A percentile compares a stretch with the other conserved stretches of the same genome.
phyloP scores from a whole-genome alignment of 768 basidiomycete species.

The Coprinopsis cinerea region DNA sequence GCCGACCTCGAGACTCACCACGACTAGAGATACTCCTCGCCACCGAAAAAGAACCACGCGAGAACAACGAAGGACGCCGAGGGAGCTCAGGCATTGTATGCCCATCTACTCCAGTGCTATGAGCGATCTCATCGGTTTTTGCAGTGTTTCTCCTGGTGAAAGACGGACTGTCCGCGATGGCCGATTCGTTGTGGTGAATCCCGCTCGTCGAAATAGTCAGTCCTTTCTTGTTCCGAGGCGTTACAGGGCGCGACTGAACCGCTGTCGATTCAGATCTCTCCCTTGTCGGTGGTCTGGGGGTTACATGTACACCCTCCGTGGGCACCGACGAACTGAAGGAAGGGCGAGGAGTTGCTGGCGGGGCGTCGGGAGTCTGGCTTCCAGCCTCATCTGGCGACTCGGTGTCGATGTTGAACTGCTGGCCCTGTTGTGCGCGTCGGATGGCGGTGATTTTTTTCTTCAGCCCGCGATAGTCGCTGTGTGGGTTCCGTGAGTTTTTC shows the following conservation, averaged over 20 bases:
- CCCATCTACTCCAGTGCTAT: neutral
- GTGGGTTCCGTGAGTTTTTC: no score
- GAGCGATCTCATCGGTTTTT: neutral
- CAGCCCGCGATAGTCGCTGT: conserved; percentile 66
- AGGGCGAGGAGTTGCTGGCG: neutral
- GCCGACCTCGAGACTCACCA: conserved; percentile 8
- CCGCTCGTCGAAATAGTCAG: neutral
- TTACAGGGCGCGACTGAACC: neutral
- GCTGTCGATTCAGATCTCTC: neutral
- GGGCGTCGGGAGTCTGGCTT: neutral
- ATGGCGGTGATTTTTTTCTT: conserved; percentile 62
- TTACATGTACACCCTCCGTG: neutral
- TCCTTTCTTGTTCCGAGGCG: neutral
- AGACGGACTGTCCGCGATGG: neutral
- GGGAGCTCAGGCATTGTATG: neutral
- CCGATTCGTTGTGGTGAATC: neutral
- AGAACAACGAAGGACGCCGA: conserved; percentile 2
- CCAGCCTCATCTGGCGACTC: conserved; percentile 13
- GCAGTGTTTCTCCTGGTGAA: neutral
- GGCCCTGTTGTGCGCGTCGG: conserved; percentile 30
- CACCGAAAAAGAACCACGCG: neutral
- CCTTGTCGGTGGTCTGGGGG: no score
- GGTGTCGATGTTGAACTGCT: conserved; percentile 14
- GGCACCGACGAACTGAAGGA: conserved; percentile 10
- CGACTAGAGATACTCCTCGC: conserved; percentile 10